Percentiles rank a stretch among this genome's conserved stretches.
Evolutionary conservation across 345 rosid genomes (phyloP).

Genomic region (Eucalyptus brandiana): DNA sequence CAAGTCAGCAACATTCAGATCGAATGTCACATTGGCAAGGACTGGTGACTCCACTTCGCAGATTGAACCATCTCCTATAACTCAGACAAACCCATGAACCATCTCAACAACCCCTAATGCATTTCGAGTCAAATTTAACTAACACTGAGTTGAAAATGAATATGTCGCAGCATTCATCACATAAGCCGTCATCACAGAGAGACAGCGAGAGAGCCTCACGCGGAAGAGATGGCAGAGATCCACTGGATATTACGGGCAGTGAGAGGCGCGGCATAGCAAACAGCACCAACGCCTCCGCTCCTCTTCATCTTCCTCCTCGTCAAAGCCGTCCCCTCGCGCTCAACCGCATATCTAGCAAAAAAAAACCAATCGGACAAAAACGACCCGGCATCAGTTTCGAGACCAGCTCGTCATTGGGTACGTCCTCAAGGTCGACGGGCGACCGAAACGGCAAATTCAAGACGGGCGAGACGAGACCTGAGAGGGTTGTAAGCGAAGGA

Average conservation of each 20-base stretch:
- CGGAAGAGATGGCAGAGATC: slow-evolving; percentile 60
- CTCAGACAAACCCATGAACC: background rate
- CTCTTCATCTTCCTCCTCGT: slow-evolving; percentile 14
- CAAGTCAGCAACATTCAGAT: background rate
- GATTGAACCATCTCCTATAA: background rate
- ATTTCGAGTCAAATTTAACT: background rate
- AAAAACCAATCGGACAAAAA: background rate
- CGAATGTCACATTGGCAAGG: background rate
- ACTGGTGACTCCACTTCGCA: background rate
- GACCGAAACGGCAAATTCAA: background rate
- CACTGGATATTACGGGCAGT: slow-evolving; percentile 47
- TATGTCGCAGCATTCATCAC: background rate
- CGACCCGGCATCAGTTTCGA: background rate
- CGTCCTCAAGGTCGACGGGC: background rate
- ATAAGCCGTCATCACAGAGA: no score
- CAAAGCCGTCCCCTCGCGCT: slow-evolving; percentile 1
- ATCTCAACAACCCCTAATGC: background rate
- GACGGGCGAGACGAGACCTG: slow-evolving; percentile 6
- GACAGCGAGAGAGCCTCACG: slow-evolving; percentile 17
- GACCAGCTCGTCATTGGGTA: background rate
- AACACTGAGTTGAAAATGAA: background rate
- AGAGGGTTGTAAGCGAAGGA: slow-evolving; percentile 44
- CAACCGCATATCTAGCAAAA: slow-evolving; percentile 19
- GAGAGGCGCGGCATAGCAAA: slow-evolving; percentile 53
- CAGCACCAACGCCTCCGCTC: slow-evolving; percentile 39